Percentiles rank a stretch among this genome's conserved stretches.
Conservation (phyloP, 163 green algal genomes). For the Chlamydomonas reinhardtii region DNA sequence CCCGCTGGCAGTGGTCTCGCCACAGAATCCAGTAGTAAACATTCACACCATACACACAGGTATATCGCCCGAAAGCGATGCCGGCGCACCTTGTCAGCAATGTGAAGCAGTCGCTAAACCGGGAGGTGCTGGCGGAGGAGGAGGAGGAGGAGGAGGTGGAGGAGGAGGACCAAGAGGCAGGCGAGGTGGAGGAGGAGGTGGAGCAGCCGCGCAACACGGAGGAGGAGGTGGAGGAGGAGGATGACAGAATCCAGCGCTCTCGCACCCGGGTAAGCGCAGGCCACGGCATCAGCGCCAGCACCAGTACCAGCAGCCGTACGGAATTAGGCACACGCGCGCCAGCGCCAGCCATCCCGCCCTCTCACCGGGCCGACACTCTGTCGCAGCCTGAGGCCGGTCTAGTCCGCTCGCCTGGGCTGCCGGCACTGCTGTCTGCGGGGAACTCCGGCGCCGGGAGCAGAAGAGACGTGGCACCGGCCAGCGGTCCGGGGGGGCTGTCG, state of each 20-base stretch:
- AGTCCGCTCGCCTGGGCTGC: background rate
- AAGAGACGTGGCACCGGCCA: too few species aligned
- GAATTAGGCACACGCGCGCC: too few species aligned
- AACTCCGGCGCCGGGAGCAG: background rate
- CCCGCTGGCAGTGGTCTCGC: too few species aligned
- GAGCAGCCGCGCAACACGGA: background rate
- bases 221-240: slow-evolving; percentile 9
- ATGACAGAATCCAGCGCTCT: background rate
- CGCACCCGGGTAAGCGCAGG: background rate
- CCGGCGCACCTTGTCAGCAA: slow-evolving; percentile 57
- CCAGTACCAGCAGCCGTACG: too few species aligned
- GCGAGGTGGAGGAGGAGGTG: slow-evolving; percentile 18
- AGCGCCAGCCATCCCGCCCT: too few species aligned
- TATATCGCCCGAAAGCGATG: slow-evolving; percentile 54
- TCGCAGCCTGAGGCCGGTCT: too few species aligned
- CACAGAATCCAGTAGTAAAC: background rate
- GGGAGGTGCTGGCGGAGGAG: slow-evolving; percentile 51
- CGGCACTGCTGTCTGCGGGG: too few species aligned
- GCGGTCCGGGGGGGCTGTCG: too few species aligned
- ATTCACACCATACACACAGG: background rate
- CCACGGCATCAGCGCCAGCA: too few species aligned
- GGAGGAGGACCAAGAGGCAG: slow-evolving; percentile 47
- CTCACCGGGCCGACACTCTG: too few species aligned
- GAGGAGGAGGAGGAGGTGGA: slow-evolving; percentile 65
- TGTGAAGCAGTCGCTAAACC: slow-evolving; percentile 47